Base-by-base conservation (phyloP, 805 yeast genomes). In the Yamadazyma philogaea region DNA sequence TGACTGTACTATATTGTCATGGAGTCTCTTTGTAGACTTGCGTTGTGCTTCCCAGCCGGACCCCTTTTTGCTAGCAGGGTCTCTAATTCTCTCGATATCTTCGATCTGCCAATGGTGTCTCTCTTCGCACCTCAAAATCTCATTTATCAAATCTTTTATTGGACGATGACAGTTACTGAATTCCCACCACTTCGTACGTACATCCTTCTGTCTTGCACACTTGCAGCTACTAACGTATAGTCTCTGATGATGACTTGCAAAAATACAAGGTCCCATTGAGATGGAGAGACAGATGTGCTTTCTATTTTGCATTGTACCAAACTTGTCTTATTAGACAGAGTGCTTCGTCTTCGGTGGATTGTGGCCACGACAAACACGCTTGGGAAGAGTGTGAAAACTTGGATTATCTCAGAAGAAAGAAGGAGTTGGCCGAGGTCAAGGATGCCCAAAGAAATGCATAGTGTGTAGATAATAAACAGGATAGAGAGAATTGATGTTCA, bases 301-400 rank as follows among this genome's bases (percentile, higher is more conserved):
- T 71, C 26, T 68, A 68, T 58, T 70, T 60, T 51, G 75, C 74
- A 19, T 68, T 69, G 42, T 68, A 64, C 51, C 69, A 67, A 43
- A 65, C 69, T 10, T 70, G 75, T 57, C 68, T 68, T 39, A 59
- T 64, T 27, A 68, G 75, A 56, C 72, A 68, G 49, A 59, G 66
- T 12, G 73, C 72, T 45, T 68, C 67, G 54, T 56, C 65, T 2
- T 60, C 70, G 4, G 68, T 69, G 34, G 79, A 78, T 53, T 87
- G 96, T 55, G 72, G 75, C 45, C 83, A 83, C 50, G 87, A 83
- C 66, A 79, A 88, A 60, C 95, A 87, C 54, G 81, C 74, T 32
- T 87, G 89, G 73, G 96, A 87, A 63, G 84, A 84, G 59, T 87
- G 96, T 63, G 85, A 87, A 64, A 84, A 84, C 61, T 63, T 81